These are phyloP conservation scores for Chaetomium tenue DNA, from an alignment of 495 filamentous ascomycete genomes.

Conservation along the genomic window DNA sequence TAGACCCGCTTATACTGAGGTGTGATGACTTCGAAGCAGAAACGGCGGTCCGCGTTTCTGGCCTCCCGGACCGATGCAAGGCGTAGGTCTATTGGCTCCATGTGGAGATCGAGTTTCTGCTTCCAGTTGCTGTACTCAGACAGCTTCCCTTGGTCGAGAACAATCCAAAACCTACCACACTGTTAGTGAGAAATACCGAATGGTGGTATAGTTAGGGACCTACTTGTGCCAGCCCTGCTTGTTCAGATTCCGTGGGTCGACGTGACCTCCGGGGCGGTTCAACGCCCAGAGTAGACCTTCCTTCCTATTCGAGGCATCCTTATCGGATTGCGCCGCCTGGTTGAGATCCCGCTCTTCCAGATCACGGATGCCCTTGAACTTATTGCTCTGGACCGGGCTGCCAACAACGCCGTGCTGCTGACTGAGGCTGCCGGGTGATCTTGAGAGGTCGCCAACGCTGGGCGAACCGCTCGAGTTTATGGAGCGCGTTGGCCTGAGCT, in stretches of 20 bases:
- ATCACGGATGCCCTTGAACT: constrained; percentile 86
- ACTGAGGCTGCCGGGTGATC: constrained; percentile 46
- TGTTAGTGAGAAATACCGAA: constrained; percentile 15
- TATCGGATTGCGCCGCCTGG: constrained; percentile 45
- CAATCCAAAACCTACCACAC: constrained; percentile 84
- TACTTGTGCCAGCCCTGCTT: constrained; percentile 99
- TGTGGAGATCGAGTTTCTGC: constrained; percentile 91
- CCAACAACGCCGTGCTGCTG: constrained; percentile 35
- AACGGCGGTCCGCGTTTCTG: constrained; percentile 87
- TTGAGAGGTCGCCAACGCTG: constrained; percentile 38
- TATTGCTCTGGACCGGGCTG: constrained; percentile 58
- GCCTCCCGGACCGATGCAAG: constrained; percentile 97
- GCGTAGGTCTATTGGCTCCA: constrained; percentile 95
- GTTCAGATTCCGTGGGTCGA: constrained; percentile 90
- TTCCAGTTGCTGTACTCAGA: constrained; percentile 99
- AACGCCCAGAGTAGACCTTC: constrained; percentile 94
- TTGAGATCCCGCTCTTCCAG: constrained; percentile 75
- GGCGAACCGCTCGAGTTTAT: constrained; percentile 29
- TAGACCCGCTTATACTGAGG: constrained; percentile 96
- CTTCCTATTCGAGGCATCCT: constrained; percentile 60
- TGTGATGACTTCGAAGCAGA: constrained; percentile 98
- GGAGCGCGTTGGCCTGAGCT: constrained; percentile 51
- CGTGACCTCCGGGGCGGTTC: constrained; percentile 89
- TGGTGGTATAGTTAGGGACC: constrained; percentile 35
- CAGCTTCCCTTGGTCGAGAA: constrained; percentile 90